Base-by-base conservation (phyloP, 768 basidiomycete species). In the Hygrophorus pudorinus region DNA sequence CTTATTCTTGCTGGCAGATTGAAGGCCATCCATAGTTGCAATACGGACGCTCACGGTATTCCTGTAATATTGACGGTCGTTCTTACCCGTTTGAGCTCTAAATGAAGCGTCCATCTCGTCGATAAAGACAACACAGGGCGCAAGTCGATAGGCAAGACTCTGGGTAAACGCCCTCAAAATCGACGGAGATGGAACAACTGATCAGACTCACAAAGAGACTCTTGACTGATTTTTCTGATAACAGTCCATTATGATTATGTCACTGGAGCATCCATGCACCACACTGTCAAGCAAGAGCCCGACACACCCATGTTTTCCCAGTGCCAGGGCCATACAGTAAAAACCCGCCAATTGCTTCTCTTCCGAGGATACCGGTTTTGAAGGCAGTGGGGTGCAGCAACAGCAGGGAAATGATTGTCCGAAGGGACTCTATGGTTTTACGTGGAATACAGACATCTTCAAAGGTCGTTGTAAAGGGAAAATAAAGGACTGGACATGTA, bases 101-200 rank as follows among this genome's bases (percentile, higher is more conserved):
- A 87, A 63, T 55, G 86, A 75, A 0, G 77, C 75, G 51, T 87
- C 85, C 48, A 87, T 84, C 61, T 87, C 85, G 55, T 87, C 85
- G 51, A 87, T 81, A 61, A 87, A 86, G 46, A 87, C 79, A 56
- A 87, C 83, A 40, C 74, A 69, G 1, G 85, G 85, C 49, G 85
- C 79, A 14, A 81, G 70, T 58, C 85, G 84, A 38, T 71, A 64
- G 13, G 85, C 85, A 13, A 87, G 70, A 14, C 76, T 76, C 62
- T 86, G 83, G 11, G n/a, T n/a, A 43, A 18, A 33, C 18, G 28
- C 9, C 30, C 21, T n/a, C n/a, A n/a, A n/a, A n/a, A n/a, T n/a
- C n/a, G n/a, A n/a, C n/a, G n/a, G n/a, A n/a, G n/a, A n/a, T n/a
- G n/a, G n/a, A n/a, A n/a, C n/a, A n/a, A n/a, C n/a, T n/a, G 43